Evolutionary conservation across 2,329 filamentous ascomycete genomes (phyloP), one percentile per base, ranked within the genome.

Genomic region (Ploettnerulaceae sp.): DNA sequence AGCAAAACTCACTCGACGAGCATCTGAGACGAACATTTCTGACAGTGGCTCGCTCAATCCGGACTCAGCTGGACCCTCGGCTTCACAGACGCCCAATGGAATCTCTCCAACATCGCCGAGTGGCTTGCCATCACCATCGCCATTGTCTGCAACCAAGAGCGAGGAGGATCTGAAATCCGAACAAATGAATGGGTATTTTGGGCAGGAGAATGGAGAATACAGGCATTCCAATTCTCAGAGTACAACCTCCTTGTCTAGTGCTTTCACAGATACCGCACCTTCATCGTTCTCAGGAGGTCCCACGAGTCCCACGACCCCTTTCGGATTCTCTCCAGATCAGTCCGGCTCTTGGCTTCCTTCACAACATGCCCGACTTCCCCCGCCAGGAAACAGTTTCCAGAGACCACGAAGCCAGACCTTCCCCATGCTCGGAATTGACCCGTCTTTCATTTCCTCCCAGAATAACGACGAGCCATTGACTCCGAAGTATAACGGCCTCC

Each of bases 361-460:
- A 7, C 71, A 71, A 47, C 73, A 76, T 53, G 68, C 70, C 20
- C 71, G 70, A 48, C 69, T 71, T 26, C 69, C 70, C 44, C 70
- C 68, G 29, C 57, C 58, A 41, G 57, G 53, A 8, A 64, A 49
- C 47, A 69, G 71, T 43, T 81, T 83, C 55, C 83, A 85, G 58
- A 77, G 88, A 46, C 87, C 86, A n/a, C 77, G 89, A 60, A 93
- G 87, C 64, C 89, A 94, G 65, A 95, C 89, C 0, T 89, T 95
- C 53, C 88, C 89, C 1, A 81, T 83, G 34, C 70, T 88, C 32
- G 81, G 80, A 36, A 71, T 84, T 34, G 71, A 82, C 55, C 71
- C 77, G 22, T 58, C 59, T 14, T 75, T 76, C 57, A 71, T 77
- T 52, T 71, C 73, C 60, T 70, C 25, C 4, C 66, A 72, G 36